Evolutionary conservation across 768 basidiomycete species (phyloP), one percentile per base, ranked within the genome.

Genomic region (Russula ochroleuca): DNA sequence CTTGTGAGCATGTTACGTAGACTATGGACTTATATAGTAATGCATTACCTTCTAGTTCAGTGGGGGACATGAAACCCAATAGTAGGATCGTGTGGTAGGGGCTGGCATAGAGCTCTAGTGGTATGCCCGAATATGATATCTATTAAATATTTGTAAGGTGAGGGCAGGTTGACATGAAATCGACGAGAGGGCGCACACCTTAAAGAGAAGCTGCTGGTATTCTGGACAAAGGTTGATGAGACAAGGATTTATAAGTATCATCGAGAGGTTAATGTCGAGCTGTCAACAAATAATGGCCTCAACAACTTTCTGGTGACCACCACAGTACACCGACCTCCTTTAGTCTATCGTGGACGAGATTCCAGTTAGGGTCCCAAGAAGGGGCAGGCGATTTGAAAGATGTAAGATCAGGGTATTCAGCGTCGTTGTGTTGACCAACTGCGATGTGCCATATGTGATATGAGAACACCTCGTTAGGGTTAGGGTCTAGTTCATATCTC

Each of bases 361-460:
- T 40, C 50, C 51, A 60, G 2, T 17, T 33, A 0, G 3, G 8
- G 21, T 23, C 10, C 7, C 3, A 8, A 40, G 51, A 8, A 40
- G 51, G 15, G 8, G 31, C 41, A 5, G 17, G 8, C 45, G 5
- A 28, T 5, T 28, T 28, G 28, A n/a, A n/a, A n/a, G n/a, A n/a
- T n/a, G 28, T 28, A 5, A 28, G 28, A 28, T 28, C 28, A 5
- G 28, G 28, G 28, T 28, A 28, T 28, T 28, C 28, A 28, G 28
- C 28, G 28, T 28, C 28, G 28, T 28, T 5, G 28, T 21, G 8
- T 43, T 23, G 8, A 10, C 21, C 41, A 6, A 41, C 50, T 19
- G 41, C 41, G 23, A 37, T 13, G 17, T 60, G 59, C 51, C 51
- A 60, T 45, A 60, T 5, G 17, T 53, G 41, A 35, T 37, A 53